Percentiles rank a stretch among this genome's conserved stretches.
phyloP scores from a whole-genome alignment of 139 green algal species.

The Tetratostichococcus sp. region DNA sequence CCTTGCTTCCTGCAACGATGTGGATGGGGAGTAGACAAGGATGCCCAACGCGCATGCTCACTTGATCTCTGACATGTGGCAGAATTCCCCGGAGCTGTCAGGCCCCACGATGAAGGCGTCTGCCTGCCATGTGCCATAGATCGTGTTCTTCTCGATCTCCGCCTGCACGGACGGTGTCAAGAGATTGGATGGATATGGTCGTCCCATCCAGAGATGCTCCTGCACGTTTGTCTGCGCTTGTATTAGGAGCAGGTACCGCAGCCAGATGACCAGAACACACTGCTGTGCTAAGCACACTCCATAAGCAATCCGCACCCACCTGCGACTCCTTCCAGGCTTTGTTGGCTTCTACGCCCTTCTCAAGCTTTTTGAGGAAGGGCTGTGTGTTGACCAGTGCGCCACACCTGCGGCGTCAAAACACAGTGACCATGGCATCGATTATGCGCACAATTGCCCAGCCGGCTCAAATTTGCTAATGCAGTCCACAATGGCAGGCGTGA shows the following conservation, averaged over 20 bases:
- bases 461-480: too few species aligned
- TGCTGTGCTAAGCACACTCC: not conserved
- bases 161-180: slow-evolving; percentile 5
- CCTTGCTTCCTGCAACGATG: too few species aligned
- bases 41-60: not conserved
- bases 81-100: slow-evolving; percentile 32
- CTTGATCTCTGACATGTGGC: slow-evolving; percentile 56
- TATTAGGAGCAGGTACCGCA: too few species aligned
- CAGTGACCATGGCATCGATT: not conserved
- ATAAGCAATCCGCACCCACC: not conserved
- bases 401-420: too few species aligned
- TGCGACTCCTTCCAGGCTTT: slow-evolving; percentile 43
- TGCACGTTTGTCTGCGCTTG: too few species aligned
- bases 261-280: too few species aligned
- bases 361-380: slow-evolving; percentile 64
- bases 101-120: slow-evolving; percentile 47
- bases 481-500: too few species aligned
- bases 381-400: slow-evolving; percentile 62
- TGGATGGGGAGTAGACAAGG: too few species aligned
- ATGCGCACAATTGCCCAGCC: too few species aligned
- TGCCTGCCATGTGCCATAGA: slow-evolving; percentile 49
- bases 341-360: slow-evolving; percentile 39
- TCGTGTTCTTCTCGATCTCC: slow-evolving; percentile 37
- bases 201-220: too few species aligned
- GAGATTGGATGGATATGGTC: not conserved